Conservation (phyloP, 1,139 yeast genomes). For the Candida tropicalis region DNA sequence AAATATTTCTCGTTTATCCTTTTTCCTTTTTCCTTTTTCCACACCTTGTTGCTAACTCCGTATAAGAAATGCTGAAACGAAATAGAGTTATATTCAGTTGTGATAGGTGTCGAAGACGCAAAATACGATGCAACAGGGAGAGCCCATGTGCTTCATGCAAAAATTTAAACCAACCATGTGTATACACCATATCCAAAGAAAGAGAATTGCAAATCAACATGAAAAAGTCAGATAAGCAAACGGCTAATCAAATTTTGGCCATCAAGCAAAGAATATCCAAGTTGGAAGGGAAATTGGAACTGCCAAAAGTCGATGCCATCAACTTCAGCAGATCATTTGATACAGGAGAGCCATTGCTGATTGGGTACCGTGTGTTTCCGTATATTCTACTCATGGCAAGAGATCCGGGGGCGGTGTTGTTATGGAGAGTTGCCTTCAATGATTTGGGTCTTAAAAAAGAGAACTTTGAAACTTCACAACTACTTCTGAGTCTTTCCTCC, state of each 20-base stretch:
- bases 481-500: slow-evolving; percentile 6
- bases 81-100: slow-evolving; percentile 27
- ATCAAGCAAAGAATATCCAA: slow-evolving; percentile 6
- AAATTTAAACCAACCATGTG: slow-evolving; percentile 21
- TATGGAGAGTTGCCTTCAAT: slow-evolving; percentile 16
- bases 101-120: slow-evolving; percentile 31
- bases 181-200: slow-evolving; percentile 13
- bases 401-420: slow-evolving; percentile 21
- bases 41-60: no score
- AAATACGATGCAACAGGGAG: slow-evolving; percentile 37
- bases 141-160: slow-evolving; percentile 37
- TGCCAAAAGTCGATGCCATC: slow-evolving; percentile 9
- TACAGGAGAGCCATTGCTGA: slow-evolving; percentile 9
- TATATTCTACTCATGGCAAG: slow-evolving; percentile 20
- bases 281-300: slow-evolving; percentile 7
- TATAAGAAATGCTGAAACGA: slow-evolving; percentile 10
- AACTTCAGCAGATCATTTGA: slow-evolving; percentile 17
- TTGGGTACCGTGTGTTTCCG: slow-evolving; percentile 16
- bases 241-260: slow-evolving; percentile 14
- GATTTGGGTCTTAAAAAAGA: neutral
- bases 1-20: neutral
- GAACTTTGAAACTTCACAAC: slow-evolving; percentile 9
- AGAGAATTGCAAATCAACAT: slow-evolving; percentile 7
- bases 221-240: neutral
- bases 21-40: neutral